Conservation (phyloP, 192 early-diverging fungal genomes). For the Mycoemilia scoparia region DNA sequence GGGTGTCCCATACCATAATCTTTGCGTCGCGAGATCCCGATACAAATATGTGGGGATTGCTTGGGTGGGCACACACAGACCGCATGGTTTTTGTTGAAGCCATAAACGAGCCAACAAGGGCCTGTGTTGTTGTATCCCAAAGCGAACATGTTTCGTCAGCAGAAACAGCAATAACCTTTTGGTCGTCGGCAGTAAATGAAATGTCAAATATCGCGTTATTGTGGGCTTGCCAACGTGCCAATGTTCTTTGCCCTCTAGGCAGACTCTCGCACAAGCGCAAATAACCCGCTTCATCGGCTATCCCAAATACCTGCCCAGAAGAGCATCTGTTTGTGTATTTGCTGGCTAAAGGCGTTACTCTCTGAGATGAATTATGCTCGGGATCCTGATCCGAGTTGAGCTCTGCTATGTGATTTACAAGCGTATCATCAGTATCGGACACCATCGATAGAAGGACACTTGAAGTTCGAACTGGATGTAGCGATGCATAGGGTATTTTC, state of each 20-base stretch:
- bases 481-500: no score
- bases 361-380: no score
- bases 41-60: conserved; percentile 41
- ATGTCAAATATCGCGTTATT: conserved; percentile 69
- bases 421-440: no score
- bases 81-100: conserved; percentile 57
- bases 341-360: no score
- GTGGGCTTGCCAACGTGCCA: conserved; percentile 35
- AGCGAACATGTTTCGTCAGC: conserved; percentile 56
- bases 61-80: conserved; percentile 38
- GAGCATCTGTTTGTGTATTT: no score
- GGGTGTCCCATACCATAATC: conserved; percentile 58
- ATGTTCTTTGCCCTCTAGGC: background rate
- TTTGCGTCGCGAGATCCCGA: conserved; percentile 54
- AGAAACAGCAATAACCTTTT: conserved; percentile 44
- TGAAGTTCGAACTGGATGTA: no score
- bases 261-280: background rate
- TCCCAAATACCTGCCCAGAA: no score
- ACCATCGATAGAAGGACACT: no score
- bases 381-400: no score
- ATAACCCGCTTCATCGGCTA: no score
- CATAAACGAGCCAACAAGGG: conserved; percentile 31
- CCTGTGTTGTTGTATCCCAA: conserved; percentile 53
- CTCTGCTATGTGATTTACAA: no score
- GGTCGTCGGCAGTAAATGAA: conserved; percentile 54